Conservation (phyloP, 768 basidiomycete genomes). For the Auricularia sp. region DNA sequence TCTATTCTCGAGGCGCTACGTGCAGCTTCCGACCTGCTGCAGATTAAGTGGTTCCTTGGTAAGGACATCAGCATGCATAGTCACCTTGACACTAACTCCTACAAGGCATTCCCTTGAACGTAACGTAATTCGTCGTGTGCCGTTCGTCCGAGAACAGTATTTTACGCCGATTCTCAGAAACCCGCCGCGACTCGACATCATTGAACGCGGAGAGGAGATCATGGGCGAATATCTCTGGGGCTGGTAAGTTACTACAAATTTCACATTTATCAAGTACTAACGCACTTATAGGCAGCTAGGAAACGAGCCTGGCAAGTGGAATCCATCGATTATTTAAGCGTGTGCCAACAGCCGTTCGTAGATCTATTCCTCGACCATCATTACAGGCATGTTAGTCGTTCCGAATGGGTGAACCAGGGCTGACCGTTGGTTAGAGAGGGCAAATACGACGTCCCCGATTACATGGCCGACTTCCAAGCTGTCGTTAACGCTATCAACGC, state of each 20-base stretch:
- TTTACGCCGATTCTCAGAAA: conserved; percentile 17
- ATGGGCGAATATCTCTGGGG: not conserved
- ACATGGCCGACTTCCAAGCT: conserved; percentile 39
- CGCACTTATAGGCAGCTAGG: not conserved
- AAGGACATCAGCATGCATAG: no score
- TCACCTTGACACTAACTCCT: no score
- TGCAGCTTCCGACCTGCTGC: conserved; percentile 14
- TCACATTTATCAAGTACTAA: not conserved
- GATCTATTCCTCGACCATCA: not conserved
- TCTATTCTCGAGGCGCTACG: conserved; percentile 58
- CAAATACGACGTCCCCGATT: conserved; percentile 26
- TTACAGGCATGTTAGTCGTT: not conserved
- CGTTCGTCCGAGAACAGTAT: not conserved
- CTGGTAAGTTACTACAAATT: not conserved
- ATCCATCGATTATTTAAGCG: not conserved
- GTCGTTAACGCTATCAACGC: conserved; percentile 35
- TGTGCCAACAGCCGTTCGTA: not conserved
- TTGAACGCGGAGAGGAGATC: not conserved
- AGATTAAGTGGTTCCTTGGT: conserved; percentile 26
- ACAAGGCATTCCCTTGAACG: no score
- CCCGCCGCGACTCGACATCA: conserved; percentile 10
- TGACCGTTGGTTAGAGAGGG: not conserved
- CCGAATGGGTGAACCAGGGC: no score
- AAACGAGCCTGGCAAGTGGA: not conserved
- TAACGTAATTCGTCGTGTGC: no score